These are phyloP conservation scores for Apiospora koreana DNA, from an alignment of 2,329 filamentous ascomycete genomes.

Conservation along the genomic window DNA sequence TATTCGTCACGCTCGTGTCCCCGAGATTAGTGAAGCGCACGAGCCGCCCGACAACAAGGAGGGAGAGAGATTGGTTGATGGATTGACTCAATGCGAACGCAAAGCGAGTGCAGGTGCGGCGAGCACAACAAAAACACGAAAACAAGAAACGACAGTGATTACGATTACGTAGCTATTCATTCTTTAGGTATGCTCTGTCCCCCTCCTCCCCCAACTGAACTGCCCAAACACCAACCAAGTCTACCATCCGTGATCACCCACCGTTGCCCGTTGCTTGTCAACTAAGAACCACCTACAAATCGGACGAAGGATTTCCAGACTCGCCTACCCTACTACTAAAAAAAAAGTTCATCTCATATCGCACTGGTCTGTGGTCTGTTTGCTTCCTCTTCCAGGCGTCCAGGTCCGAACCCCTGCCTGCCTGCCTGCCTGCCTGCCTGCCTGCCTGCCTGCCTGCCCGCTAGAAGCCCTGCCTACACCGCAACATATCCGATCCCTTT, in stretches of 20 bases:
- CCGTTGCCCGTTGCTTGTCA: neutral
- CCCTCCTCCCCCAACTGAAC: too few relatives aligned
- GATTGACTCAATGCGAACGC: slow-evolving; percentile 1
- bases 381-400: neutral
- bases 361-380: neutral
- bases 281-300: neutral
- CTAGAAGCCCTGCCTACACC: too few relatives aligned
- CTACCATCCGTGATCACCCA: neutral
- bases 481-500: too few relatives aligned
- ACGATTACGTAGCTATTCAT: neutral
- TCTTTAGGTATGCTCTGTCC: neutral
- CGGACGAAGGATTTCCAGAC: neutral
- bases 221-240: too few relatives aligned
- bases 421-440: too few relatives aligned
- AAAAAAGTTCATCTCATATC: neutral
- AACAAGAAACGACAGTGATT: neutral
- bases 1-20: neutral
- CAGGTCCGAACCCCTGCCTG: neutral
- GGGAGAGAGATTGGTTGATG: neutral
- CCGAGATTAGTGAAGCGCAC: neutral
- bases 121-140: neutral
- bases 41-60: neutral
- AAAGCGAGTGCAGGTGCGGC: neutral
- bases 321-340: neutral
- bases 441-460: too few relatives aligned